Conservation (phyloP, 2,329 filamentous ascomycete genomes). For the Pyrenochaeta sp. region DNA sequence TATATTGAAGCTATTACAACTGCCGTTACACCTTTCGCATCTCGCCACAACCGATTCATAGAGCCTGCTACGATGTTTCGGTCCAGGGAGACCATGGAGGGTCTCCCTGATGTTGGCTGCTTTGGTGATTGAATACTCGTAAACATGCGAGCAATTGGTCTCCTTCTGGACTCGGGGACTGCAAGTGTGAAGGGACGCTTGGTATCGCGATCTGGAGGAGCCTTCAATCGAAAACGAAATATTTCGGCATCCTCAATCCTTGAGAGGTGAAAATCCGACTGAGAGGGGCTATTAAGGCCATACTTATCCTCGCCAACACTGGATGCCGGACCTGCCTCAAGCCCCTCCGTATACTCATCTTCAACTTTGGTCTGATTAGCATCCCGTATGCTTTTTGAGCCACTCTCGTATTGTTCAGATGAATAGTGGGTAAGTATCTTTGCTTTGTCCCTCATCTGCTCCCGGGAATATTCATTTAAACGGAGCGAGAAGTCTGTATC, state of each 20-base stretch:
- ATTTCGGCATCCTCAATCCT: slow-evolving; percentile 1
- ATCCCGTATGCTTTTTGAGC: too few species aligned
- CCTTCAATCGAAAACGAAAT: slow-evolving; percentile 2
- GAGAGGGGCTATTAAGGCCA: slow-evolving; percentile 2
- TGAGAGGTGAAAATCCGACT: slow-evolving; percentile 9
- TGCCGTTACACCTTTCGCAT: slow-evolving; percentile 19
- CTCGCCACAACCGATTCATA: slow-evolving; percentile 10
- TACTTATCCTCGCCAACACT: too few species aligned
- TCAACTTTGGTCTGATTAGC: too few species aligned
- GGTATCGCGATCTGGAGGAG: slow-evolving; percentile 9
- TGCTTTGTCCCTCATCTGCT: slow-evolving; percentile 37
- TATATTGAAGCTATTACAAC: slow-evolving; percentile 23
- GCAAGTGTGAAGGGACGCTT: neutral
- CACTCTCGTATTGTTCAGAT: too few species aligned
- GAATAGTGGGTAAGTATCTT: slow-evolving; percentile 38
- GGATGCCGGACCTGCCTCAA: too few species aligned
- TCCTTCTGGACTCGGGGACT: neutral
- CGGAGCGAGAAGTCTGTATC: slow-evolving; percentile 16
- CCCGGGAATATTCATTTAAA: too few species aligned
- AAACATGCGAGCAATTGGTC: slow-evolving; percentile 8
- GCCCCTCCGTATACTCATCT: too few species aligned
- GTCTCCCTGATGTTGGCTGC: neutral
- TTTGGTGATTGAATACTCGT: neutral
- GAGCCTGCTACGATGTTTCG: slow-evolving; percentile 1
- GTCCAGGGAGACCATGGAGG: neutral